These are phyloP conservation scores for Erythrophleum fordii DNA, from an alignment of 306 rosid genomes.

Conservation along the genomic window DNA sequence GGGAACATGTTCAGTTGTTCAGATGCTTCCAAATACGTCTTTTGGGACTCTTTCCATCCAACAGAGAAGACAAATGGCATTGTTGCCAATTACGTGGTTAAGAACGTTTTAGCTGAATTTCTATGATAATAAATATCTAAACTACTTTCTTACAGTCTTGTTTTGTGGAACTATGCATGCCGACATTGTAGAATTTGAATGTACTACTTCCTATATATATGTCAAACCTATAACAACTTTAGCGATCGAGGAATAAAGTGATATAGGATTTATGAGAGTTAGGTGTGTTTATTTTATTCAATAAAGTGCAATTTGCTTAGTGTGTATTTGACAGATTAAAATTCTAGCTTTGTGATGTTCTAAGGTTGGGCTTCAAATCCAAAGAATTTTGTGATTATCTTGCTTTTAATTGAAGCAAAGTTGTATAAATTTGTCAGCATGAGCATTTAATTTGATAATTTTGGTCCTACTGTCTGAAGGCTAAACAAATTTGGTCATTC, in stretches of 20 bases:
- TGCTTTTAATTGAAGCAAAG: background rate
- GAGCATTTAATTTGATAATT: background rate
- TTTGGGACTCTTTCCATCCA: slow-evolving; percentile 56
- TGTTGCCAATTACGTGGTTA: slow-evolving; percentile 42
- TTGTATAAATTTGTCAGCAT: background rate
- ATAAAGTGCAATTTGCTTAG: background rate
- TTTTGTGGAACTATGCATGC: background rate
- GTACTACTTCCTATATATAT: background rate
- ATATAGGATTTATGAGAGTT: background rate
- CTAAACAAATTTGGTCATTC: background rate
- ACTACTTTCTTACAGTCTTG: no score
- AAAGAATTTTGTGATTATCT: background rate
- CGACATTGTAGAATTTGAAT: background rate
- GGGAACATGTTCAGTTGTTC: slow-evolving; percentile 52
- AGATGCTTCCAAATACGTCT: slow-evolving; percentile 69
- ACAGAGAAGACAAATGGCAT: slow-evolving; percentile 53
- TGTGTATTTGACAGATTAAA: background rate
- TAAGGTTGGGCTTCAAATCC: background rate
- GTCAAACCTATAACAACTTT: background rate
- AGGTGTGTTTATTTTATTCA: background rate
- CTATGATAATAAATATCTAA: background rate
- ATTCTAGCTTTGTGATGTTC: background rate
- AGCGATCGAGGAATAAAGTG: background rate
- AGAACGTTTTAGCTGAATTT: slow-evolving; percentile 38
- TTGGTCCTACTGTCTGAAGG: background rate